phyloP scores from a whole-genome alignment of 169 alveolate genomes.

The Plasmodium gonderi region DNA sequence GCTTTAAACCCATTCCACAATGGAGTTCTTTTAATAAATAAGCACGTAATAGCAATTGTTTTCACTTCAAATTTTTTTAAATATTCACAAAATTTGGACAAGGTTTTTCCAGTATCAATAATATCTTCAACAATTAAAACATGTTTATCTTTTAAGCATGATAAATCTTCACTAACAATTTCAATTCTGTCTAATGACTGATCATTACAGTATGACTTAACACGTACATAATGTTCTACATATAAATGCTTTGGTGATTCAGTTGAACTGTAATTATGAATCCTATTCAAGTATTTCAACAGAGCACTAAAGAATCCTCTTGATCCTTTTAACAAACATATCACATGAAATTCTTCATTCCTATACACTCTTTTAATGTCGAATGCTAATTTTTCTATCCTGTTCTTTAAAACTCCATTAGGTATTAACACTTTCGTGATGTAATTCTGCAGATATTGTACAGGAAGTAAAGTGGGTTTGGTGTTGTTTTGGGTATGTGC shows the following conservation, averaged over 20 bases:
- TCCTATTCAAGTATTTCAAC: conserved; percentile 74
- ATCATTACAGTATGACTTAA: conserved; percentile 77
- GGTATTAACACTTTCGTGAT: conserved; percentile 41
- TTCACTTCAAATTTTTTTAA: conserved; percentile 77
- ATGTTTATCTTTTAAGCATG: conserved; percentile 77
- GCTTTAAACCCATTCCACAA: conserved; percentile 80
- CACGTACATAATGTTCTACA: conserved; percentile 82
- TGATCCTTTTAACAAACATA: conserved; percentile 84
- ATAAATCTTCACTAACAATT: conserved; percentile 79
- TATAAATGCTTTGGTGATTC: conserved; percentile 30
- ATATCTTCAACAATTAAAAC: conserved; percentile 86
- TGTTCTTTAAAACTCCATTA: conserved; percentile 32
- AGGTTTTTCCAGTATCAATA: conserved; percentile 79
- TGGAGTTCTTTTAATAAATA: conserved; percentile 70
- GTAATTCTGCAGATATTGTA: conserved; percentile 10
- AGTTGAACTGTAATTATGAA: conserved; percentile 65
- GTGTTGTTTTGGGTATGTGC: too few relatives aligned
- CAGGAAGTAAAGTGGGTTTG: too few relatives aligned
- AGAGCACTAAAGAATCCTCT: conserved; percentile 81
- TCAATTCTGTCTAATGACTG: conserved; percentile 46
- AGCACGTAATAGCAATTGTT: conserved; percentile 68
- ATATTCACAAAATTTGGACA: conserved; percentile 73
- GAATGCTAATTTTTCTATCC: conserved; percentile 75
- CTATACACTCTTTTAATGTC: conserved; percentile 75
- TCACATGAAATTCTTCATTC: conserved; percentile 78